Percentiles rank a stretch among this genome's conserved stretches.
Evolutionary conservation across 768 basidiomycete genomes (phyloP).

Genomic region (Multifurca ochricompacta): DNA sequence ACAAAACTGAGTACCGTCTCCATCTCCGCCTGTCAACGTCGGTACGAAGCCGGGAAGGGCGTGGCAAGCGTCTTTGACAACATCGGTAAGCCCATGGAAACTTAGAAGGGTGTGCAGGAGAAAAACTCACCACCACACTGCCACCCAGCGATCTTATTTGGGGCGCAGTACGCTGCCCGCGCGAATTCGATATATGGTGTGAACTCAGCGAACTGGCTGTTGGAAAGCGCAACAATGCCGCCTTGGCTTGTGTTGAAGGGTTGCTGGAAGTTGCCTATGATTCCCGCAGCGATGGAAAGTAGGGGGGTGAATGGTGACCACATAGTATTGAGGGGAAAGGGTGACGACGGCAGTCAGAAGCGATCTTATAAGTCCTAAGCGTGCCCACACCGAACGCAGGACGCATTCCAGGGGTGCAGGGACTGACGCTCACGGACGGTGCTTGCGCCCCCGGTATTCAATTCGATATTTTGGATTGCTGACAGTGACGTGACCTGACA

Average conservation of each 20-base stretch:
- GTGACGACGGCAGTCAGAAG: background rate
- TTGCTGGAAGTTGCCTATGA: background rate
- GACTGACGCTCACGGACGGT: background rate
- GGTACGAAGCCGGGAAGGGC: constrained; percentile 35
- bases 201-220: constrained; percentile 31
- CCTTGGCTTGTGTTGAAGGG: background rate
- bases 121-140: constrained; percentile 35
- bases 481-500: background rate
- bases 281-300: constrained; percentile 1
- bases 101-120: background rate
- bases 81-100: background rate
- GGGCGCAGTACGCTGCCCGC: constrained; percentile 46
- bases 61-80: constrained; percentile 32
- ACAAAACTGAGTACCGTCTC: constrained; percentile 42
- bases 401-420: background rate
- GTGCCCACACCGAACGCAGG: background rate
- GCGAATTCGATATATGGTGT: constrained; percentile 46
- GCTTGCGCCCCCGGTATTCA: background rate
- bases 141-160: constrained; percentile 34
- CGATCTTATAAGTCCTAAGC: too few species aligned
- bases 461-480: background rate
- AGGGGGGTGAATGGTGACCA: background rate
- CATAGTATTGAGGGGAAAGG: background rate
- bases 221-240: constrained; percentile 24
- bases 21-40: constrained; percentile 43